Evolutionary conservation across 352 stramenopile genomes (phyloP).

Genomic region (Phytophthora melonis): DNA sequence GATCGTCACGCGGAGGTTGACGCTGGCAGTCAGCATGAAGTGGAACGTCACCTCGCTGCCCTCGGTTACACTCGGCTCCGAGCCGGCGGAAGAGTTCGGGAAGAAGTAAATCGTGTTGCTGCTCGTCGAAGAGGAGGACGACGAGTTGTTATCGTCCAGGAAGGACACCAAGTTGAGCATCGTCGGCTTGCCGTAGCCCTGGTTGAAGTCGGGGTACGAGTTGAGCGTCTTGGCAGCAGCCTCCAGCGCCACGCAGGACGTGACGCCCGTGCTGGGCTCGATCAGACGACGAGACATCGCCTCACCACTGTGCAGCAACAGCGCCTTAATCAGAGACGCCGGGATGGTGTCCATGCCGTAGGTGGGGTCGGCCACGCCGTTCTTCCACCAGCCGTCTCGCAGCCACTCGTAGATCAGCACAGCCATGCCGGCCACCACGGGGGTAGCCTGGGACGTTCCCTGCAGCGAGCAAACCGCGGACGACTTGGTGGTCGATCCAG

Average conservation of each 20-base stretch:
- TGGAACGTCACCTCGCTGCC: constrained; percentile 58
- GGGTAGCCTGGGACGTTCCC: constrained; percentile 89
- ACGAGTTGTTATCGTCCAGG: constrained; percentile 29
- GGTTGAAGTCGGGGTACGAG: constrained; percentile 70
- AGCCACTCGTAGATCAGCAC: constrained; percentile 91
- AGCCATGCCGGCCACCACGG: constrained; percentile 80
- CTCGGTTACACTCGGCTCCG: constrained; percentile 64
- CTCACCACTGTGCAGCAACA: constrained; percentile 84
- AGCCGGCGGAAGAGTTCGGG: constrained; percentile 55
- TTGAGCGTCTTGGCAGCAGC: constrained; percentile 37
- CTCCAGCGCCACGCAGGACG: constrained; percentile 65
- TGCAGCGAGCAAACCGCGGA: constrained; percentile 55
- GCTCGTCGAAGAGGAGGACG: constrained; percentile 21
- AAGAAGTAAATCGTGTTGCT: constrained; percentile 62
- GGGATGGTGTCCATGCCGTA: constrained; percentile 69
- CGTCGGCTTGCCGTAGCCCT: constrained; percentile 82
- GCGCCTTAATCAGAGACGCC: constrained; percentile 82
- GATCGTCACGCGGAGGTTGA: constrained; percentile 73
- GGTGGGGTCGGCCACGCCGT: constrained; percentile 60
- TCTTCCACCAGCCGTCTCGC: constrained; percentile 81
- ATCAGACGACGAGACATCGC: constrained; percentile 63
- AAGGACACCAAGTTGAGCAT: constrained; percentile 70
- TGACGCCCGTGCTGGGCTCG: constrained; percentile 49
- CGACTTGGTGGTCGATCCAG: constrained; percentile 53
- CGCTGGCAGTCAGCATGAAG: constrained; percentile 60